These are phyloP conservation scores for Quercus lobata DNA, from an alignment of 331 rosid species.

Conservation along the genomic window DNA sequence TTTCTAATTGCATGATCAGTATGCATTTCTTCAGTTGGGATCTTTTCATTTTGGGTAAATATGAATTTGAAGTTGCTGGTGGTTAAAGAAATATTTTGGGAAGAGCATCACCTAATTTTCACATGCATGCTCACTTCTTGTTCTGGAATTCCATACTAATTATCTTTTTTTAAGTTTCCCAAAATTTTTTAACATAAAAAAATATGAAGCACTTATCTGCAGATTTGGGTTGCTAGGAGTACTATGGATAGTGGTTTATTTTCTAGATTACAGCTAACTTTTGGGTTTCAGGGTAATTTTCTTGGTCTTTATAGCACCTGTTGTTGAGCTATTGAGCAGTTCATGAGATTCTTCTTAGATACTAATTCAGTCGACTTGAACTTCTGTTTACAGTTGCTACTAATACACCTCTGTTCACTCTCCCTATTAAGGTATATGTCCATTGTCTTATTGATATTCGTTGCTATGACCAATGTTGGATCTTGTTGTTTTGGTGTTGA, in stretches of 20 bases:
- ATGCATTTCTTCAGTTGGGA: not conserved
- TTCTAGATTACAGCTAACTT: constrained; percentile 1
- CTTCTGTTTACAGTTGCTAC: constrained; percentile 3
- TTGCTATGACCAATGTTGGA: not conserved
- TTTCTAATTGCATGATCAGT: not conserved
- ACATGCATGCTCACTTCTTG: not conserved
- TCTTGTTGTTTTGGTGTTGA: not conserved
- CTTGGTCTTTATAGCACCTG: constrained; percentile 1
- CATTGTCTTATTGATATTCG: not conserved
- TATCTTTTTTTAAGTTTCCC: not conserved
- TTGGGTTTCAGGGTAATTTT: not conserved
- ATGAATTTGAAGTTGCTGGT: constrained; percentile 5
- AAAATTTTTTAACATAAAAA: not conserved
- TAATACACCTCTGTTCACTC: constrained; percentile 3
- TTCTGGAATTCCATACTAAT: not conserved
- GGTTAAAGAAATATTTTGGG: not conserved
- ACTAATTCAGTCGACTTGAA: not conserved
- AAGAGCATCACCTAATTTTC: not conserved
- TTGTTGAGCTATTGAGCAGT: constrained; percentile 1
- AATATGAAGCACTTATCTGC: not conserved
- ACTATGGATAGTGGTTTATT: not conserved
- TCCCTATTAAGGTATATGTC: constrained; percentile 11
- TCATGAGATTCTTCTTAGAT: constrained; percentile 2
- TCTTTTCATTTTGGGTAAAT: not conserved
- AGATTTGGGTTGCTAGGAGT: not conserved